A percentile compares a stretch with the other conserved stretches of the same genome.
Evolutionary conservation across 1,284 basidiomycete genomes (phyloP).

Genomic region (Bjerkandera adusta): DNA sequence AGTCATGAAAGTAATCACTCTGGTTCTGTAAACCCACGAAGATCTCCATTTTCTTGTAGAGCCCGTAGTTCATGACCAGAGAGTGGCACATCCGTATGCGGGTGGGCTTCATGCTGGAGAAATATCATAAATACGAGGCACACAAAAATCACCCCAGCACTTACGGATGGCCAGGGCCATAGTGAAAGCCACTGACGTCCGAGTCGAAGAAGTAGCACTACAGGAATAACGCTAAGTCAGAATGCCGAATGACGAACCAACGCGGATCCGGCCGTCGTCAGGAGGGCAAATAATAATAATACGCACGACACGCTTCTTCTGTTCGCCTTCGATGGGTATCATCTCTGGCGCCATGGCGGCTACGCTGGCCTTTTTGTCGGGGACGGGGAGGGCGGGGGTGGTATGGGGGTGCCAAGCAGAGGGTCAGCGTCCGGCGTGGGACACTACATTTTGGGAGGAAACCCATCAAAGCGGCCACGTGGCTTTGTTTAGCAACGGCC

Average conservation of each 20-base stretch:
- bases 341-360: slow-evolving; percentile 48
- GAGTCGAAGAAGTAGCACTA: slow-evolving; percentile 99
- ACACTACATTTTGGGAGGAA: slow-evolving; percentile 4
- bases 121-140: slow-evolving; percentile 6
- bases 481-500: slow-evolving; percentile 20
- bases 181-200: slow-evolving; percentile 97
- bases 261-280: not conserved
- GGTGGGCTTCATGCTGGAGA: slow-evolving; percentile 88
- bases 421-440: not conserved
- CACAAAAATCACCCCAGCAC: slow-evolving; percentile 23
- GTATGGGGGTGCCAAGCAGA: not conserved
- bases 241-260: slow-evolving; percentile 4
- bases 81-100: slow-evolving; percentile 99
- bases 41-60: slow-evolving; percentile 98
- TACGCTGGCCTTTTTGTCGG: not conserved
- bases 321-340: slow-evolving; percentile 72
- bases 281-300: slow-evolving; percentile 13
- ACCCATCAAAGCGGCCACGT: slow-evolving; percentile 5
- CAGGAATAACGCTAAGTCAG: not conserved
- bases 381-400: not conserved
- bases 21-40: slow-evolving; percentile 61
- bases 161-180: slow-evolving; percentile 91
- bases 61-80: slow-evolving; percentile 98
- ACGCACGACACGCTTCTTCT: slow-evolving; percentile 82
- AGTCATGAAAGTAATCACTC: not conserved